Conservation (phyloP, 108 stramenopile genomes). For the Licmophora abbreviata region DNA sequence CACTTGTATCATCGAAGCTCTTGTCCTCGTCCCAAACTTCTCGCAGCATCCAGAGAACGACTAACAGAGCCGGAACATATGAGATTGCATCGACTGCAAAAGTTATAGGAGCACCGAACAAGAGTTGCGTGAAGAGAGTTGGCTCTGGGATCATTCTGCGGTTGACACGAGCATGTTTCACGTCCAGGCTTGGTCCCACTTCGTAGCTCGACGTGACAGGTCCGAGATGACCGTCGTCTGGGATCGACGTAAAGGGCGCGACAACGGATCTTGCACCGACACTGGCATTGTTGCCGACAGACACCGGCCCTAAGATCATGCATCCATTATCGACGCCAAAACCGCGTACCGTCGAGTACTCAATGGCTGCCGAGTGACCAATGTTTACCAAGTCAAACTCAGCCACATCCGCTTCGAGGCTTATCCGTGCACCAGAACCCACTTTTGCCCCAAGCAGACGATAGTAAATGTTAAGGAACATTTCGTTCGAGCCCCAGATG, state of each 20-base stretch:
- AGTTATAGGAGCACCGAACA: conserved; percentile 23
- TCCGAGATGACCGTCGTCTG: conserved; percentile 25
- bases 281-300: conserved; percentile 31
- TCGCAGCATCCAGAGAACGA: conserved; percentile 27
- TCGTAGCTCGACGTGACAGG: conserved; percentile 42
- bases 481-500: conserved; percentile 24
- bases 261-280: conserved; percentile 50
- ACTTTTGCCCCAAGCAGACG: conserved; percentile 50
- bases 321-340: conserved; percentile 61
- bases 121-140: conserved; percentile 8
- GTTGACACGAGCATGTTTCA: conserved; percentile 16
- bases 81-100: conserved; percentile 31
- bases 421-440: conserved; percentile 32
- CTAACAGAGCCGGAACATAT: conserved; percentile 33
- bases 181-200: conserved; percentile 11
- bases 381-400: conserved; percentile 54
- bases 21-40: conserved; percentile 8
- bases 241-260: conserved; percentile 39
- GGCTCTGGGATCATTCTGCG: conserved; percentile 34
- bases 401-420: conserved; percentile 38
- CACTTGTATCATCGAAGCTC: conserved; percentile 20
- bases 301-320: conserved; percentile 43
- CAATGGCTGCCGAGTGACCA: conserved; percentile 36
- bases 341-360: conserved; percentile 37
- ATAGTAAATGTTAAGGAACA: conserved; percentile 25